Evolutionary conservation across 2,329 filamentous ascomycete genomes (phyloP), one percentile per base, ranked within the genome.

Genomic region (Chlorencoelia australis): DNA sequence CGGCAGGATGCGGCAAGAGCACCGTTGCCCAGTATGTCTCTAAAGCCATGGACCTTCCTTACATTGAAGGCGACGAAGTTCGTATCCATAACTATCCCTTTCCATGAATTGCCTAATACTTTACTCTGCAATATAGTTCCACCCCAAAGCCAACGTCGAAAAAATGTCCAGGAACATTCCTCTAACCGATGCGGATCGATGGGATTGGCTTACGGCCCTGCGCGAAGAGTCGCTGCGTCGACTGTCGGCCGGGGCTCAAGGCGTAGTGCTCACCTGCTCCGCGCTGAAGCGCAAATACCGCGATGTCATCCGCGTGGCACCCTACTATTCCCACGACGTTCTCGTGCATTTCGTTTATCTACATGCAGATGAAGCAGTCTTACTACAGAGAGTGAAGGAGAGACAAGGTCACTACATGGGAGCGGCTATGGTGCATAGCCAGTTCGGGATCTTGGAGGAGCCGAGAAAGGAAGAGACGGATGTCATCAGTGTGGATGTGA

Each of bases 201-300:
- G 91, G 91, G 89, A 95, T 65, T 98, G 91, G 91, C 77, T 98
- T 45, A 84, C 81, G 30, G 68, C 69, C 9, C 70, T 91, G 10
- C 82, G 84, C 45, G 73, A 85, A 46, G 79, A 78, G 52, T 74
- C 76, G 5, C 66, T 78, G 37, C 61, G 62, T 35, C 65, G 65
- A 33, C 65, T 82, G 32, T 43, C 47, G 31, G 34, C 55, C 28
- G 75, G 77, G 24, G 68, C 73, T 13, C 63, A 71, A 19, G 81
- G 86, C 32, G 91, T 95, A n/a, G 84, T 98, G 33, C 73, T 98
- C 42, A 94, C 91, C 35, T 98, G 91, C 70, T 94, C 86, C 9
- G 91, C 89, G 2, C 72, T 98, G 36, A 96, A 96, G 70, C 83
- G 84, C 59, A 95, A 94, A 64, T 98, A 98, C 68, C 80, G 91